phyloP scores from a whole-genome alignment of 305 asterid species.

The Solanum aculeatissimum region DNA sequence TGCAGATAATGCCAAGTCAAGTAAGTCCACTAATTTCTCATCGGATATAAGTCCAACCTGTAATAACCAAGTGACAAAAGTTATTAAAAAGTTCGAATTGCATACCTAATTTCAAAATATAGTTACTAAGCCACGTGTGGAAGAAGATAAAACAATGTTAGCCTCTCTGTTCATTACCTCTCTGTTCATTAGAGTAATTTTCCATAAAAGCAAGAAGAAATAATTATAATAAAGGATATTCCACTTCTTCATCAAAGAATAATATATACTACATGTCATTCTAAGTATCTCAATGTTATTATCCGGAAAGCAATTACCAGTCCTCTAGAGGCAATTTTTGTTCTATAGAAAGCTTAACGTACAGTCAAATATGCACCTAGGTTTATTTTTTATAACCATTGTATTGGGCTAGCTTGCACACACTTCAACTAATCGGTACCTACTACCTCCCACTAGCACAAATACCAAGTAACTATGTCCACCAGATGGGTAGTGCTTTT shows the following conservation, averaged over 20 bases:
- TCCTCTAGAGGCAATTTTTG: neutral
- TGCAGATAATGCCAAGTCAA: conserved; percentile 94
- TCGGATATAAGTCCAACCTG: conserved; percentile 97
- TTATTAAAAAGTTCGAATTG: neutral
- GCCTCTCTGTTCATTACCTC: neutral
- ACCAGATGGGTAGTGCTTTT: neutral
- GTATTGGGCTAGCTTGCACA: neutral
- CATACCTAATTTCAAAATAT: neutral
- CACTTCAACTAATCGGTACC: neutral
- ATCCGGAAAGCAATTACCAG: neutral
- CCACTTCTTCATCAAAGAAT: neutral
- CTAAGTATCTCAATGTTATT: neutral
- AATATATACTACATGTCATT: neutral
- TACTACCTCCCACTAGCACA: neutral
- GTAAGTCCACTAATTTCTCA: conserved; percentile 88
- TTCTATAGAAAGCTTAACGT: neutral
- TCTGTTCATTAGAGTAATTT: neutral
- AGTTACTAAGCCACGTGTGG: neutral
- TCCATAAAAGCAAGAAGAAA: neutral
- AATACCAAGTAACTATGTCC: neutral
- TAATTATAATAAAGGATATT: neutral
- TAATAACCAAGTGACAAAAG: neutral
- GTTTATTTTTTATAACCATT: neutral
- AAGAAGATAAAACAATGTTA: neutral
- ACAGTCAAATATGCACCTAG: neutral